Conservation (phyloP, 768 basidiomycete genomes). For the Collybiopsis luxurians region DNA sequence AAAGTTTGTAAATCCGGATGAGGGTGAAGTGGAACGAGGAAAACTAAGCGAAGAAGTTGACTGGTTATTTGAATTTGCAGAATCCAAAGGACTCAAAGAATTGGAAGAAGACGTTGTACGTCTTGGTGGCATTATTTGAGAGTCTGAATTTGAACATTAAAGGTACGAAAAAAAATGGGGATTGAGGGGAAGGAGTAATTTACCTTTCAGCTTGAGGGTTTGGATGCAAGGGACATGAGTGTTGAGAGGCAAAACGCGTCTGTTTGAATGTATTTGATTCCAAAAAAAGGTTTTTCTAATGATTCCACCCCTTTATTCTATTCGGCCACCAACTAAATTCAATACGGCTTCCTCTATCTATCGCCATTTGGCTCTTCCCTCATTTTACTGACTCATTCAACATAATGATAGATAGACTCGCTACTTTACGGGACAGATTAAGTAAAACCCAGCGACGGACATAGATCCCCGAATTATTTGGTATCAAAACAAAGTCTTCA, state of each 20-base stretch:
- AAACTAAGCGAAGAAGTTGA: constrained; percentile 35
- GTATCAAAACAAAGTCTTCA: no score
- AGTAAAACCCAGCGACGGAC: no score
- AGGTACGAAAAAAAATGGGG: not conserved
- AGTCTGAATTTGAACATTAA: not conserved
- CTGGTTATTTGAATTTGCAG: constrained; percentile 19
- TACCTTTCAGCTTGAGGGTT: not conserved
- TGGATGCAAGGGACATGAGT: constrained; percentile 1
- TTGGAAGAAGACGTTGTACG: constrained; percentile 39
- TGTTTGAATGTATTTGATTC: no score
- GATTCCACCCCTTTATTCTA: no score
- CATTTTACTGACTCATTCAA: no score
- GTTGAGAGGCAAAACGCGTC: constrained; percentile 3
- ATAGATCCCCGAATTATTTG: no score
- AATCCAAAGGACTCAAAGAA: constrained; percentile 37
- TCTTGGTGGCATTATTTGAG: constrained; percentile 44
- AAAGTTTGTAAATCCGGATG: constrained; percentile 54
- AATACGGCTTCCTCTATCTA: no score
- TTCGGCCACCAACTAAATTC: no score
- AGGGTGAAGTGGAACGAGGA: constrained; percentile 62
- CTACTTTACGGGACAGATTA: no score
- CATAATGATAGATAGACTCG: no score
- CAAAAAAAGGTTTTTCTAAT: no score
- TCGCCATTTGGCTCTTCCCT: no score
- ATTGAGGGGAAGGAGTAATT: not conserved